Percentiles rank a stretch among this genome's conserved stretches.
Evolutionary conservation across 1,284 basidiomycete species (phyloP).

Genomic region (Apiotrichum sp.): DNA sequence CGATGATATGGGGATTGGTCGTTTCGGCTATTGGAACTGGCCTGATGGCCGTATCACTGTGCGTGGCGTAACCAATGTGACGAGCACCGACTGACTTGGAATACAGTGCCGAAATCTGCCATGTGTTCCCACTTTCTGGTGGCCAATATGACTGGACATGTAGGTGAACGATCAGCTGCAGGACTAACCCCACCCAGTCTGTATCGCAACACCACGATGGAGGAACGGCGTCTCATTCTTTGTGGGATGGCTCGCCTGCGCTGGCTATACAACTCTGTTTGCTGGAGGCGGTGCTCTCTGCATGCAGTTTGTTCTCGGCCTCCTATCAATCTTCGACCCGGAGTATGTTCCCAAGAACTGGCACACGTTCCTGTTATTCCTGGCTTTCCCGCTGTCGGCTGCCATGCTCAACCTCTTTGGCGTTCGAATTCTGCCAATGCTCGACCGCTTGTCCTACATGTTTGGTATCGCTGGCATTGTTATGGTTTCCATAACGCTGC

Average conservation of each 20-base stretch:
- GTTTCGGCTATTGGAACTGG: constrained; percentile 27
- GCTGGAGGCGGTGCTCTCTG: constrained; percentile 31
- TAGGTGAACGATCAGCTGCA: not conserved
- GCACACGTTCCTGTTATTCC: constrained; percentile 13
- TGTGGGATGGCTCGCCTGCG: constrained; percentile 10
- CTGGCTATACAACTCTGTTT: constrained; percentile 45
- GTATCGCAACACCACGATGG: constrained; percentile 3
- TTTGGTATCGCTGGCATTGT: constrained; percentile 32
- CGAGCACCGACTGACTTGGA: not conserved
- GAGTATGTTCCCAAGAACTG: constrained; percentile 2
- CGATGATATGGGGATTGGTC: constrained; percentile 42
- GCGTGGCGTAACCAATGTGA: not conserved
- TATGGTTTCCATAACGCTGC: constrained; percentile 15
- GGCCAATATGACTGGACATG: constrained; percentile 40
- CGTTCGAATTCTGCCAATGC: constrained; percentile 6
- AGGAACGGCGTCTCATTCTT: constrained; percentile 8
- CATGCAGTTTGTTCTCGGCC: constrained; percentile 28
- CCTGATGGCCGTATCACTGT: constrained; percentile 26
- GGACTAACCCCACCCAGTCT: not conserved
- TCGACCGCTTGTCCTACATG: constrained; percentile 25
- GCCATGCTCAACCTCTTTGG: constrained; percentile 13
- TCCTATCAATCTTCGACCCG: constrained; percentile 7
- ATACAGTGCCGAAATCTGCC: constrained; percentile 4
- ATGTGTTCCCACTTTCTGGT: constrained; percentile 16
- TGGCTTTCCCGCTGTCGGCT: constrained; percentile 3